These are phyloP conservation scores for Grigorovia humatica DNA, from an alignment of 805 yeast genomes.

Conservation along the genomic window DNA sequence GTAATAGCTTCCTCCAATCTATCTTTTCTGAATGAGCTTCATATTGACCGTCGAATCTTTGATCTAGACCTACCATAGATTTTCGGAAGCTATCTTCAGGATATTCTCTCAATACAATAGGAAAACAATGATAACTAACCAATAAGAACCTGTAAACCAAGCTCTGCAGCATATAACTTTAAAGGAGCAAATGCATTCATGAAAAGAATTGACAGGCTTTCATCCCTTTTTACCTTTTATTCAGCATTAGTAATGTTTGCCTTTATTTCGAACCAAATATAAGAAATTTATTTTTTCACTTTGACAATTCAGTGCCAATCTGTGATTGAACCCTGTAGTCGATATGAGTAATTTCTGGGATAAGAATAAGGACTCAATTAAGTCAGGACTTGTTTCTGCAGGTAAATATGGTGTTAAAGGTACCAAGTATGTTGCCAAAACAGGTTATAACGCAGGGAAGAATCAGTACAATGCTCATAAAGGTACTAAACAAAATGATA, in stretches of 20 bases:
- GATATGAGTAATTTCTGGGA: slow-evolving; percentile 32
- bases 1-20: too few species aligned
- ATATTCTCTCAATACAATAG: too few species aligned
- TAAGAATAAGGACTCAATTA: slow-evolving; percentile 32
- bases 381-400: slow-evolving; percentile 28
- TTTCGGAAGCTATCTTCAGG: too few species aligned
- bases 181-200: too few species aligned
- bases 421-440: slow-evolving; percentile 32
- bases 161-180: too few species aligned
- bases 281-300: background rate
- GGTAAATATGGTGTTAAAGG: slow-evolving; percentile 32
- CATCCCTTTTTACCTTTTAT: too few species aligned
- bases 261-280: background rate
- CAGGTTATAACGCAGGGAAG: slow-evolving; percentile 33
- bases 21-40: too few species aligned
- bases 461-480: slow-evolving; percentile 20
- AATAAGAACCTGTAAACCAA: too few species aligned
- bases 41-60: too few species aligned
- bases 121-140: too few species aligned
- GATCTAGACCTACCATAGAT: too few species aligned
- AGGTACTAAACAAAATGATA: background rate
- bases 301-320: background rate
- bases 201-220: too few species aligned
- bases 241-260: background rate
- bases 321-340: background rate